These are phyloP conservation scores for Wakefieldia striispora DNA, from an alignment of 768 basidiomycete species.

Conservation along the genomic window DNA sequence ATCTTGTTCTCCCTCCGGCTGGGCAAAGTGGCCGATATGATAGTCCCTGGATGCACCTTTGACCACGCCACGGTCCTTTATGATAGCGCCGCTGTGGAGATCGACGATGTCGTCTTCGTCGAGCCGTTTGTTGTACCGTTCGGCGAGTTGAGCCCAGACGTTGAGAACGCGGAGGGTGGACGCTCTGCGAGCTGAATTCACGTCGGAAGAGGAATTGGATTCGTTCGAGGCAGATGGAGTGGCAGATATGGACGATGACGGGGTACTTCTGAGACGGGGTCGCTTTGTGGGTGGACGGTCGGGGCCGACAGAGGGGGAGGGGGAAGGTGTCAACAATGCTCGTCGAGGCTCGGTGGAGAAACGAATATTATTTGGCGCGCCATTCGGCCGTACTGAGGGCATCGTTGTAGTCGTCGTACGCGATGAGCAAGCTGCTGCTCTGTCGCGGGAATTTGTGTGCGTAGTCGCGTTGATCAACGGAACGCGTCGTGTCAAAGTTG, in stretches of 20 bases:
- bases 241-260: conserved; percentile 43
- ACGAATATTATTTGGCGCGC: background rate
- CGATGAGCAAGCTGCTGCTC: no score
- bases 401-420: conserved; percentile 9
- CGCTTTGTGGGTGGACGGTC: conserved; percentile 48
- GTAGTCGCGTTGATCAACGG: conserved; percentile 11
- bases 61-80: conserved; percentile 71
- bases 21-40: conserved; percentile 53
- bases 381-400: conserved; percentile 6
- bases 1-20: conserved; percentile 37
- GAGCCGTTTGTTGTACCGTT: conserved; percentile 61
- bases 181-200: conserved; percentile 55
- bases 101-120: conserved; percentile 84
- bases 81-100: conserved; percentile 54
- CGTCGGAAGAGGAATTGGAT: conserved; percentile 35
- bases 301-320: conserved; percentile 29
- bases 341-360: conserved; percentile 13
- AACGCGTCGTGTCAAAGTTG: conserved; percentile 5
- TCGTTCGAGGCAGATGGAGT: conserved; percentile 27
- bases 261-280: conserved; percentile 45
- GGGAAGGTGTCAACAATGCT: conserved; percentile 24
- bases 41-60: conserved; percentile 40
- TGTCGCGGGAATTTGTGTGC: background rate
- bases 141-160: conserved; percentile 66
- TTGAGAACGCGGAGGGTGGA: conserved; percentile 52